A percentile compares a stretch with the other conserved stretches of the same genome.
These are phyloP conservation scores for Penstemon newberryi DNA, from an alignment of 257 asterid genomes.

Conservation along the genomic window DNA sequence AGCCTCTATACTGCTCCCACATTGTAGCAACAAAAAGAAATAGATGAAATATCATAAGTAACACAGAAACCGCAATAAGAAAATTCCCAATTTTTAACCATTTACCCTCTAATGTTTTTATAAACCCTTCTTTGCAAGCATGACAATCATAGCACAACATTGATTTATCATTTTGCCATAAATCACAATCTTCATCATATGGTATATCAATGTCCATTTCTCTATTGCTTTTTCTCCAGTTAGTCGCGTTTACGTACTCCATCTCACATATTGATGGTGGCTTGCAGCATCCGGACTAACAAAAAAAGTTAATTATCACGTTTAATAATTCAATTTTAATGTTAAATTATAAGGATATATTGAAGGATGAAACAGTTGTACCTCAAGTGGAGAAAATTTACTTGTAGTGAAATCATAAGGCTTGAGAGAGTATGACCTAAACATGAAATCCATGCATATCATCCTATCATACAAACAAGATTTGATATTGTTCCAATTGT, in stretches of 20 bases:
- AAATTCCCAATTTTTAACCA: constrained; percentile 40
- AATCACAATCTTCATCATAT: constrained; percentile 33
- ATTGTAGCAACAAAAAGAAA: constrained; percentile 37
- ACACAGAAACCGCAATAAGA: constrained; percentile 28
- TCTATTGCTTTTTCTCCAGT: constrained; percentile 30
- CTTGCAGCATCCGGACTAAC: constrained; percentile 36
- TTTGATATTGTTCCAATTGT: constrained; percentile 37
- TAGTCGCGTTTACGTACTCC: constrained; percentile 40
- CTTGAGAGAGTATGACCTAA: constrained; percentile 27
- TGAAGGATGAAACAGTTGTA: neutral
- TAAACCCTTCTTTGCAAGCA: constrained; percentile 39
- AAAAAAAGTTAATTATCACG: neutral
- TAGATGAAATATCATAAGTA: constrained; percentile 37
- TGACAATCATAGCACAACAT: constrained; percentile 42
- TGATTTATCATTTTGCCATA: constrained; percentile 38
- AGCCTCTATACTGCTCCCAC: constrained; percentile 26
- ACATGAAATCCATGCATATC: constrained; percentile 33
- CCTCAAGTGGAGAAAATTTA: constrained; percentile 38
- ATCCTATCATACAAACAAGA: constrained; percentile 38
- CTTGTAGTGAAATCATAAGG: constrained; percentile 16
- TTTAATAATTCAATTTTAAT: constrained; percentile 1
- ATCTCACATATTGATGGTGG: constrained; percentile 42
- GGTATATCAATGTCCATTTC: neutral
- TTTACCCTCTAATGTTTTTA: constrained; percentile 34
- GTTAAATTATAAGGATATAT: neutral